Evolutionary conservation across 148 eudicot species (phyloP).

Genomic region (Tetragonia tetragonoides): DNA sequence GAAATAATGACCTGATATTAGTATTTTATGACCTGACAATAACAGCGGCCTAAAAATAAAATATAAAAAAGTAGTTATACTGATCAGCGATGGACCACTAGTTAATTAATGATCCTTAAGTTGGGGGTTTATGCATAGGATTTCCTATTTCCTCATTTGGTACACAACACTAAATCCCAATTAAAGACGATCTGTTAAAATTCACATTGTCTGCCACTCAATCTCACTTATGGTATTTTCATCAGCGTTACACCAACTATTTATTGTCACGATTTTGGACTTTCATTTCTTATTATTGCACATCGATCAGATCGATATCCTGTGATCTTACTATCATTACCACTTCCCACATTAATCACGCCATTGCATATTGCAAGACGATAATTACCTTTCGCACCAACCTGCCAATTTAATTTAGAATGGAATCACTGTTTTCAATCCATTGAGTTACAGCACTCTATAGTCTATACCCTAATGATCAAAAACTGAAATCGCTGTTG

Average conservation of each 20-base stretch:
- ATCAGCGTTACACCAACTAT: slow-evolving; percentile 13
- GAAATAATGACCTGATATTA: no score
- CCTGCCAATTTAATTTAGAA: not conserved
- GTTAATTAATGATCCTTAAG: not conserved
- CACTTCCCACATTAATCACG: slow-evolving; percentile 6
- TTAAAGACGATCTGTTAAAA: not conserved
- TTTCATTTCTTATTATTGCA: not conserved
- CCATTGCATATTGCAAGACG: not conserved
- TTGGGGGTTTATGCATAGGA: not conserved
- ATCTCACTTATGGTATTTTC: not conserved
- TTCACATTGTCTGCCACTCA: slow-evolving; percentile 20
- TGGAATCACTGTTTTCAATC: not conserved
- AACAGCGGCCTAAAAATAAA: no score
- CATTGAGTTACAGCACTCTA: no score
- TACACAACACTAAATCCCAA: not conserved
- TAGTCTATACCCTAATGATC: no score
- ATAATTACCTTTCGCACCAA: not conserved
- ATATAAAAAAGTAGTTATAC: no score
- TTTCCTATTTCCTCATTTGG: not conserved
- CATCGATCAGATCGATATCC: no score
- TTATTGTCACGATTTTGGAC: slow-evolving; percentile 5
- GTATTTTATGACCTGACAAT: no score
- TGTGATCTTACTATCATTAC: not conserved
- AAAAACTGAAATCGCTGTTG: no score
- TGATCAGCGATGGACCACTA: no score